phyloP scores from a whole-genome alignment of 2,329 filamentous ascomycete genomes.

The Neurospora crassa region DNA sequence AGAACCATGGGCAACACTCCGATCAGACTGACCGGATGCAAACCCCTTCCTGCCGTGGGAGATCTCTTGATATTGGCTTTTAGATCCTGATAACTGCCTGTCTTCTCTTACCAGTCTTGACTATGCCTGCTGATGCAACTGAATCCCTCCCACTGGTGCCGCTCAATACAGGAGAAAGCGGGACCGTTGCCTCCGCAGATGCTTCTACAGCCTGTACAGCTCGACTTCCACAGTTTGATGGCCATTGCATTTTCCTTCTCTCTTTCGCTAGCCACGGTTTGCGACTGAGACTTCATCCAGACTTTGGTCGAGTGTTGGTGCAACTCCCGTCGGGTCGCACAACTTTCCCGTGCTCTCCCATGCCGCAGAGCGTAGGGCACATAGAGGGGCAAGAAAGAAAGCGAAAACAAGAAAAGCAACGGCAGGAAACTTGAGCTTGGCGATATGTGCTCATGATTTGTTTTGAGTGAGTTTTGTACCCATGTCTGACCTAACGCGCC shows the following conservation, averaged over 20 bases:
- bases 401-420: neutral
- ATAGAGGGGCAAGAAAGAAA: neutral
- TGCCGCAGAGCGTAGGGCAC: neutral
- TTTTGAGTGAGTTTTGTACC: neutral
- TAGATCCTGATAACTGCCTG: neutral
- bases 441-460: neutral
- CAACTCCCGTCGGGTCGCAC: neutral
- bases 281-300: neutral
- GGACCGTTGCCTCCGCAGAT: neutral
- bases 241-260: neutral
- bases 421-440: neutral
- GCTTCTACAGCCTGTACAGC: neutral
- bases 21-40: neutral
- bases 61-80: neutral
- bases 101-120: no score
- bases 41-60: neutral
- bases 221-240: neutral
- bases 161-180: neutral
- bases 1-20: neutral
- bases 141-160: neutral
- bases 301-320: neutral
- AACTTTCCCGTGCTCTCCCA: neutral
- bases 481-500: neutral
- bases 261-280: neutral
- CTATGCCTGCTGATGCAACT: no score